phyloP scores from a whole-genome alignment of 768 basidiomycete genomes.

The Amyloporia xantha region DNA sequence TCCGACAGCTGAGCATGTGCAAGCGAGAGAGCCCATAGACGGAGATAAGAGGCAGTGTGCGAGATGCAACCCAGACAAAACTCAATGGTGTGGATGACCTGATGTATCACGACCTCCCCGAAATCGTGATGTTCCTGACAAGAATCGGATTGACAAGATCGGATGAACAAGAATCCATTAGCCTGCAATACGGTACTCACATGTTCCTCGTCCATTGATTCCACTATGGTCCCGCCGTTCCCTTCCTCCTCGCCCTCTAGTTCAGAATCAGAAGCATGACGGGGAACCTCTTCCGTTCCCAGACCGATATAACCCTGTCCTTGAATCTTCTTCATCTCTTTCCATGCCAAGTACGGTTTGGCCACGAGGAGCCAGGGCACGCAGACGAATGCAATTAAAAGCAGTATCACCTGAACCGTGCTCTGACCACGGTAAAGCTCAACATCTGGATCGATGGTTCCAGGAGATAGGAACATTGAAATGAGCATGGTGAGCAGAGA shows the following conservation, averaged over 20 bases:
- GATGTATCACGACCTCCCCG: slow-evolving; percentile 92
- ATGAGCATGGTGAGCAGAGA: slow-evolving; percentile 95
- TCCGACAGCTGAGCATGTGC: slow-evolving; percentile 97
- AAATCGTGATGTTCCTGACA: slow-evolving; percentile 81
- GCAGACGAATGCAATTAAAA: slow-evolving; percentile 76
- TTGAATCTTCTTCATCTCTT: slow-evolving; percentile 80
- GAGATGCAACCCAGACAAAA: slow-evolving; percentile 99
- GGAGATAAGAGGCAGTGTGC: slow-evolving; percentile 89
- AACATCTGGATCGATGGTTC: slow-evolving; percentile 56
- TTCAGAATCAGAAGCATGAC: slow-evolving; percentile 49
- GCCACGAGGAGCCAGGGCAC: slow-evolving; percentile 92
- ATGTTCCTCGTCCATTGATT: slow-evolving; percentile 67
- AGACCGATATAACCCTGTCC: slow-evolving; percentile 79
- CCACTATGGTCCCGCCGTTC: slow-evolving; percentile 65
- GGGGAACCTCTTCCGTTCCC: slow-evolving; percentile 48
- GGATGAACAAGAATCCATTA: not conserved
- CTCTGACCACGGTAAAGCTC: slow-evolving; percentile 86
- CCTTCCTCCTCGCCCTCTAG: slow-evolving; percentile 80
- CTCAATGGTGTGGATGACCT: slow-evolving; percentile 98
- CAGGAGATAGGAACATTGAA: slow-evolving; percentile 91
- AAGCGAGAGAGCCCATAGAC: slow-evolving; percentile 95
- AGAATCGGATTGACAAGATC: slow-evolving; percentile 7
- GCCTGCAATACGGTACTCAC: slow-evolving; percentile 53
- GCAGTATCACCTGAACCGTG: slow-evolving; percentile 72
- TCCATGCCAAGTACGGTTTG: slow-evolving; percentile 90